These are phyloP conservation scores for Geotrichum bryndzae DNA, from an alignment of 1,139 yeast species.

Conservation along the genomic window DNA sequence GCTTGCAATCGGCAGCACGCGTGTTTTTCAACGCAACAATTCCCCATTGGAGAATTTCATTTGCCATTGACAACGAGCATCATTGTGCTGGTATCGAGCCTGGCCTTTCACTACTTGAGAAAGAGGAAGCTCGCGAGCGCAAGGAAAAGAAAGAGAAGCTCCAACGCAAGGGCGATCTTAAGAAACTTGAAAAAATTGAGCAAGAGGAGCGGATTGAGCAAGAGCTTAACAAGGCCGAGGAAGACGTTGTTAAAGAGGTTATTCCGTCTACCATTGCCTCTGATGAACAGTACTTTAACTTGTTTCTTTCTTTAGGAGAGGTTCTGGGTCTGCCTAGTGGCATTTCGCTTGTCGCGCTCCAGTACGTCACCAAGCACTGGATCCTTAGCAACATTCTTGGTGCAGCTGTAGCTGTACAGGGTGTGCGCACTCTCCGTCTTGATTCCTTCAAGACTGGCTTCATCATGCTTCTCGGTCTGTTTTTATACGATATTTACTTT, in stretches of 20 bases:
- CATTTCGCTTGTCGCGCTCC: conserved; percentile 19
- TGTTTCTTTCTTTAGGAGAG: conserved; percentile 26
- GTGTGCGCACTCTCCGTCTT: conserved; percentile 27
- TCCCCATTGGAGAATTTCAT: conserved; percentile 32
- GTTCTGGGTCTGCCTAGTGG: conserved; percentile 30
- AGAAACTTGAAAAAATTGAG: conserved; percentile 3
- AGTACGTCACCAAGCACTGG: conserved; percentile 35
- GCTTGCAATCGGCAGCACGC: conserved; percentile 29
- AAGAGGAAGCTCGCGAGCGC: conserved; percentile 4
- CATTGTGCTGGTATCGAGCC: conserved; percentile 32
- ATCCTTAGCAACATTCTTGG: conserved; percentile 28
- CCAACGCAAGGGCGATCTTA: not conserved
- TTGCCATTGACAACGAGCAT: conserved; percentile 33
- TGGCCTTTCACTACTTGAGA: conserved; percentile 10
- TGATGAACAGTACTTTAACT: conserved; percentile 10
- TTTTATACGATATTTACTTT: conserved; percentile 59
- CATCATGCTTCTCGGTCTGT: conserved; percentile 45
- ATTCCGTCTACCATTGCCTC: conserved; percentile 13
- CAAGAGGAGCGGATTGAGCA: conserved; percentile 18
- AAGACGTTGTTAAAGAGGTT: not conserved
- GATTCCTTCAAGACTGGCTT: conserved; percentile 44
- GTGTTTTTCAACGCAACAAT: conserved; percentile 23
- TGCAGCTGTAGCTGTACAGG: conserved; percentile 18
- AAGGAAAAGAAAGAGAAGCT: conserved; percentile 3
- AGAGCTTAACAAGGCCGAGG: conserved; percentile 23